Base-by-base conservation (phyloP, 805 yeast genomes). In the Candida suzukii region DNA sequence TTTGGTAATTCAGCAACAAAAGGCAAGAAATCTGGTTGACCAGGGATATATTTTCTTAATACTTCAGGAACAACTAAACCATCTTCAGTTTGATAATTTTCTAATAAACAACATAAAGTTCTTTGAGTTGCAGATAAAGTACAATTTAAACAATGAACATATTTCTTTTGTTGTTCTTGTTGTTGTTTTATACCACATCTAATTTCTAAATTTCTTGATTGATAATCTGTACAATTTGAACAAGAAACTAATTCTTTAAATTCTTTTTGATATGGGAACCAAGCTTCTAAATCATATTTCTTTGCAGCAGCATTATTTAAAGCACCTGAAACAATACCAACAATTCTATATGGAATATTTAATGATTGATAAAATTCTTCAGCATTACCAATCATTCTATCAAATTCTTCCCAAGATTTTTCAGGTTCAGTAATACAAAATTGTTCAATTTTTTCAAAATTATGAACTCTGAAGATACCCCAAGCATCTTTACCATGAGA, bases 181-280 rank as follows among this genome's bases (percentile, higher is more conserved):
- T 82, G 80, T 69, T 91, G 87, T 74, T 91, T 90, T 58, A 93
- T 86, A 65, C 99, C 99, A 67, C 97, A 93, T 78, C 99, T 84
- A 61, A 93, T 93, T 74, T 93, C 99, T 62, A 93, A 76, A 76
- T 91, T 91, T 74, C 99, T 85, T 41, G 98, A 87, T 74, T 93
- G 99, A 70, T 93, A 93, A 71, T 93, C 99, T 46, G 99, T 93
- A 80, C 99, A 93, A 78, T 93, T 93, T 45, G 98, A 91, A 73
- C 98, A 91, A 17, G 96, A 88, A 42, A 93, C 99, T 58, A 93
- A 80, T 73, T 93, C 99, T 71, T 93, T 93, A 74, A 86, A 93
- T 70, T 93, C 99, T 66, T 88, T 77, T 75, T 93, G 99, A 86
- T 75, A 93, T 61, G 99, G 99, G 95, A 93, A 93, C 99, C 99